Conservation (phyloP, 306 rosid genomes). For the Bauhinia variegata region DNA sequence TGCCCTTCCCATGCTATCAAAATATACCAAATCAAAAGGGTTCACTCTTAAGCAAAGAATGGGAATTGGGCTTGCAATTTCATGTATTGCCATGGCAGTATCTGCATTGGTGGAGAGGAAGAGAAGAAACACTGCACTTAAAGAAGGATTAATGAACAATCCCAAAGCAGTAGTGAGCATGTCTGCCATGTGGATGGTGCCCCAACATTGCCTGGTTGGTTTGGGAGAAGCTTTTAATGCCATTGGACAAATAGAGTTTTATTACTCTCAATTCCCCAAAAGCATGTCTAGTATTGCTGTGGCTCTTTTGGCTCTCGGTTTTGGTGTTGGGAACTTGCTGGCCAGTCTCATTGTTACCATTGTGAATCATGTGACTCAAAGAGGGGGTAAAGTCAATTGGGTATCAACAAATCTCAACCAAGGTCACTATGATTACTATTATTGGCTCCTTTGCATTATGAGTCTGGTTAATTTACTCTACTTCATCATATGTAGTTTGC, state of each 20-base stretch:
- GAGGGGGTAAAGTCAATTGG: conserved; percentile 57
- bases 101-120: conserved; percentile 60
- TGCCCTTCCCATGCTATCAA: conserved; percentile 52
- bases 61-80: conserved; percentile 58
- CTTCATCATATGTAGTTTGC: conserved; percentile 61
- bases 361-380: conserved; percentile 40
- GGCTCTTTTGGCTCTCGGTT: conserved; percentile 52
- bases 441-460: conserved; percentile 48
- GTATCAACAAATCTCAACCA: conserved; percentile 51
- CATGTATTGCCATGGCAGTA: conserved; percentile 48
- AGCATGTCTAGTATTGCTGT: conserved; percentile 75
- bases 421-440: conserved; percentile 77
- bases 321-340: conserved; percentile 58
- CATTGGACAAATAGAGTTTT: conserved; percentile 78
- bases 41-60: conserved; percentile 52
- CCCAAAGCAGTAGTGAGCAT: conserved; percentile 46
- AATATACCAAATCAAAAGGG: conserved; percentile 43
- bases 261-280: conserved; percentile 72
- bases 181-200: conserved; percentile 80
- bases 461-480: conserved; percentile 56
- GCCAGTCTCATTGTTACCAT: conserved; percentile 50
- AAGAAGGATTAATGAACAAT: conserved; percentile 43
- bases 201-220: conserved; percentile 65
- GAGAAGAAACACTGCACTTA: conserved; percentile 55
- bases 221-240: conserved; percentile 69